phyloP scores from a whole-genome alignment of 148 eudicot genomes.

The Hydrangea macrophylla region DNA sequence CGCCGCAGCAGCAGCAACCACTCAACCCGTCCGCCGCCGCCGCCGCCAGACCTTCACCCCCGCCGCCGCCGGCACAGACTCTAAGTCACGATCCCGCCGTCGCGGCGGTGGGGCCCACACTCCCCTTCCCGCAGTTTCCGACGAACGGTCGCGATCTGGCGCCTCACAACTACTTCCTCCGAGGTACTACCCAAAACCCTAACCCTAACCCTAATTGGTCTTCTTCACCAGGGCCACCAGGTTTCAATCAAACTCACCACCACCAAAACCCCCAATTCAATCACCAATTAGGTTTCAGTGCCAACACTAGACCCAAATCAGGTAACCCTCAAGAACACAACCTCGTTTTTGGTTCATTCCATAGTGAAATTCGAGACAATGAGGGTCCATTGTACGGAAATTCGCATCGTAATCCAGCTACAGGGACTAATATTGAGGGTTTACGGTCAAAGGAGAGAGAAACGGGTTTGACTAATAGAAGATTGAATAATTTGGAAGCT shows the following conservation, averaged over 20 bases:
- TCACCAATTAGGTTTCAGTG: conserved; percentile 19
- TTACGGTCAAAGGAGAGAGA: background rate
- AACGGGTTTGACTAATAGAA: background rate
- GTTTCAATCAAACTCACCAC: conserved; percentile 25
- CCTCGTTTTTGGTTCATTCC: conserved; percentile 42
- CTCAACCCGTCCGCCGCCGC: conserved; percentile 3
- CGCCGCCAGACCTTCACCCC: background rate
- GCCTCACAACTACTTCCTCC: conserved; percentile 42
- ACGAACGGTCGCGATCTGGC: conserved; percentile 29
- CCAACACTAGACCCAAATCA: conserved; percentile 4
- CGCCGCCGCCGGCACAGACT: background rate
- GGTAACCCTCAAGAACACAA: conserved; percentile 23
- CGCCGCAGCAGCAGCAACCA: conserved; percentile 14
- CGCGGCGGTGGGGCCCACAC: conserved; percentile 57
- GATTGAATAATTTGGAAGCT: conserved; percentile 13
- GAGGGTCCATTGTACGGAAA: background rate
- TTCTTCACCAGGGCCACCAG: conserved; percentile 19
- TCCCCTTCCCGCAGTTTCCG: conserved; percentile 19
- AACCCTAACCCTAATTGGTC: conserved; percentile 35
- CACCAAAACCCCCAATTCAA: conserved; percentile 25
- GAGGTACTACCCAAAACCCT: conserved; percentile 39
- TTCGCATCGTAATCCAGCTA: background rate
- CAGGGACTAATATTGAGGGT: background rate
- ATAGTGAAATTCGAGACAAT: conserved; percentile 11
- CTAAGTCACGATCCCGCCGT: conserved; percentile 14